Conservation (phyloP, 768 basidiomycete genomes). For the Rhizopogon vinicolor region DNA sequence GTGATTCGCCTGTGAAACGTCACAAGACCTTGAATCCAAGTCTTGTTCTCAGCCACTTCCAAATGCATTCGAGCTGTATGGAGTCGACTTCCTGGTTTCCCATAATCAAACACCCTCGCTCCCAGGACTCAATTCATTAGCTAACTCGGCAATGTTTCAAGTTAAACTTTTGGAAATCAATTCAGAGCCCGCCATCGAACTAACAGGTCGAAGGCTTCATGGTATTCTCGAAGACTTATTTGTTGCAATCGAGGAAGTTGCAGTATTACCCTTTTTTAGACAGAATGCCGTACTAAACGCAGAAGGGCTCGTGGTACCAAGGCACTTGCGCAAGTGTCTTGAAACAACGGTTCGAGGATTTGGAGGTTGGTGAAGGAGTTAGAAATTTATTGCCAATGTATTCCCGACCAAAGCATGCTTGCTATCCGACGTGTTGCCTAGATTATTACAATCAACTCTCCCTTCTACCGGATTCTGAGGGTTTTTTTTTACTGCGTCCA, state of each 20-base stretch:
- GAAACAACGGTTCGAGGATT: conserved; percentile 44
- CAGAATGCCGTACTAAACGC: not conserved
- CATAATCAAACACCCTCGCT: conserved; percentile 24
- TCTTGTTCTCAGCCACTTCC: conserved; percentile 56
- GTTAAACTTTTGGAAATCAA: conserved; percentile 89
- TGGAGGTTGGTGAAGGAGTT: conserved; percentile 2
- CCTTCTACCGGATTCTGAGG: not conserved
- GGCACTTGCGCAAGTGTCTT: conserved; percentile 68
- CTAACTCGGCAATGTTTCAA: conserved; percentile 31
- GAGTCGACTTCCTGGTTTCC: conserved; percentile 85
- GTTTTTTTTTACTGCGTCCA: not conserved
- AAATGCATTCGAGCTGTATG: conserved; percentile 94
- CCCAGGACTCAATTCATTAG: conserved; percentile 7
- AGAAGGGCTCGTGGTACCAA: conserved; percentile 36
- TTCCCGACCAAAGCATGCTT: not conserved
- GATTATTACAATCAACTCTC: not conserved
- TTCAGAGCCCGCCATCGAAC: conserved; percentile 92
- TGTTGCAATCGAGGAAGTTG: conserved; percentile 58
- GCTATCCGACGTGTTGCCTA: not conserved
- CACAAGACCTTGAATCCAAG: not conserved
- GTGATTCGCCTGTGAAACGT: not conserved
- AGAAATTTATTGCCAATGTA: not conserved
- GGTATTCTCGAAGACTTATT: conserved; percentile 85
- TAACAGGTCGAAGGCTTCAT: conserved; percentile 79
- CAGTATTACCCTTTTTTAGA: conserved; percentile 58